These are phyloP conservation scores for Hanseniaspora sp. DNA, from an alignment of 1,139 yeast species.

Conservation along the genomic window DNA sequence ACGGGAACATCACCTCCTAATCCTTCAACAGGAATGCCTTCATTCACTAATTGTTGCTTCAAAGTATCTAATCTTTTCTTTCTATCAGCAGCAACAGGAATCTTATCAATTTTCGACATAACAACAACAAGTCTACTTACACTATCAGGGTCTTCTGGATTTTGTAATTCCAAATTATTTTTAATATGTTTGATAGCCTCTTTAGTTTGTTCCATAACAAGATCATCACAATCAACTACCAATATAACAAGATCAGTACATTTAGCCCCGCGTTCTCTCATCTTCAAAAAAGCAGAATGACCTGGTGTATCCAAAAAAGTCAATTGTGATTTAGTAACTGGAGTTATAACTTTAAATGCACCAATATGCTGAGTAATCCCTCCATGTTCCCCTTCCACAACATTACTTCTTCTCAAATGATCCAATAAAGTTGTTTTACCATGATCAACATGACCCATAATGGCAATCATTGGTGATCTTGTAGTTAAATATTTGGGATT, in stretches of 20 bases:
- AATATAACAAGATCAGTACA: constrained; percentile 84
- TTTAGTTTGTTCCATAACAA: constrained; percentile 93
- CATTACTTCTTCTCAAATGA: constrained; percentile 66
- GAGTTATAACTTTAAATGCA: constrained; percentile 79
- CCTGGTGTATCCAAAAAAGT: constrained; percentile 97
- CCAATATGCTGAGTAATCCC: constrained; percentile 98
- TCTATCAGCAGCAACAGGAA: constrained; percentile 46
- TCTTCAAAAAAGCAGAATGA: constrained; percentile 89
- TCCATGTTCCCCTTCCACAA: constrained; percentile 80
- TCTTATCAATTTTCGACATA: constrained; percentile 81
- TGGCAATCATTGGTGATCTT: constrained; percentile 89
- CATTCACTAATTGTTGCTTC: constrained; percentile 59
- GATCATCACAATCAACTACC: constrained; percentile 97
- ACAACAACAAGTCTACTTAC: constrained; percentile 28
- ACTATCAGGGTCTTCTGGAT: constrained; percentile 5
- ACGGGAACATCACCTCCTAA: constrained; percentile 94
- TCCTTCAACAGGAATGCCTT: constrained; percentile 79
- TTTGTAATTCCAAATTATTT: constrained; percentile 35
- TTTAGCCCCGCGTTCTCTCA: constrained; percentile 94
- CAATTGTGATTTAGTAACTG: constrained; percentile 59
- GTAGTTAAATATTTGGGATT: constrained; percentile 41
- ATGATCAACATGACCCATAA: constrained; percentile 98
- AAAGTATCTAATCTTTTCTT: constrained; percentile 39
- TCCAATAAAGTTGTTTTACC: constrained; percentile 94
- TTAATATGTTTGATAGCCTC: constrained; percentile 94